Evolutionary conservation across 164 flowering plant species (phyloP), one percentile per base, ranked within the genome.

Genomic region (Amborella trichopoda): DNA sequence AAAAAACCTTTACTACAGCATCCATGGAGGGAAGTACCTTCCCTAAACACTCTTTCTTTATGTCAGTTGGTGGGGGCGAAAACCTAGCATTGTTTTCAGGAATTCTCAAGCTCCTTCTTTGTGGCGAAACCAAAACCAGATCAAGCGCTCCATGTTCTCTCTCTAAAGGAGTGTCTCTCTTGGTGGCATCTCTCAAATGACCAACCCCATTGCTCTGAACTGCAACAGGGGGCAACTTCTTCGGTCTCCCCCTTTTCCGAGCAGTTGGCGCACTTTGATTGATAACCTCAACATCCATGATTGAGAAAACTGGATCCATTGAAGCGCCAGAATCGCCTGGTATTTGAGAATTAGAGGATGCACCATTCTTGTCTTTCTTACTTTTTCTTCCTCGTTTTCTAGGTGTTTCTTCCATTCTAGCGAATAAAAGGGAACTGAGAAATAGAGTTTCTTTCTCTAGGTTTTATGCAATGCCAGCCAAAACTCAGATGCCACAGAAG

Each of bases 1-100:
- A 93, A 42, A 93, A 93, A 54, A 93, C 96, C 84, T 93, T 93
- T 60, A 93, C 96, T 30, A 93, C 94, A 6, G 99, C 80, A 45
- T 87, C 95, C 99, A 93, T 93, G 4, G 81, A 71, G 23, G 91
- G 94, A 36, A 77, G 67, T 18, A 64, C 86, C 59, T 78, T 74
- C 23, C 27, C 64, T 49, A 52, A 75, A 19, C 43, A 38, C 39
- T 54, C 74, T 62, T 61, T 26, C 1, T 49, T 27, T 40, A 49
- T 63, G 14, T 49, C 65, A 3, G 27, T 36, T 4, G 40, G 28
- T 4, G 30, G 12, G 13, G 36, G 42, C 14, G 34, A 23, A 24
- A 40, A 23, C 13, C 12, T 40, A 19, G 43, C 54, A 19, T 51
- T 50, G 10, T 52, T 57, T 23, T 52, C 63, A 2, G 33, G 24